Evolutionary conservation across 2,329 filamentous ascomycete genomes (phyloP).

Genomic region (Calonectria honghensis): DNA sequence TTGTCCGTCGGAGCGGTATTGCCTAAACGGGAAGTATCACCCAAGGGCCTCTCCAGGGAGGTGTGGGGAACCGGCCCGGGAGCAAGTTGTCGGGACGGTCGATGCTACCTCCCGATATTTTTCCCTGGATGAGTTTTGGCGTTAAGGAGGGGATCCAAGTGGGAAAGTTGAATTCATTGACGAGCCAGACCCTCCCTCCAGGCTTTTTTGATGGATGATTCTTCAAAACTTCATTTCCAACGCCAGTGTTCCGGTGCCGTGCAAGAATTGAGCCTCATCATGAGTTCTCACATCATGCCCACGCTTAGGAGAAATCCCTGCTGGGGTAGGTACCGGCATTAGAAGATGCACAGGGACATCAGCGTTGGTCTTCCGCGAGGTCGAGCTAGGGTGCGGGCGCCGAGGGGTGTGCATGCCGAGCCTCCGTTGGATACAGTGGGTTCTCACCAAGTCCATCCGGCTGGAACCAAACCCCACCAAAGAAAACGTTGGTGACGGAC

Average conservation of each 20-base stretch:
- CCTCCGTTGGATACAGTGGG: conserved; percentile 28
- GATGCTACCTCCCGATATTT: conserved; percentile 8
- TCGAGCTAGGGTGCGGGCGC: not conserved
- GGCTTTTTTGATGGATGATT: too few relatives aligned
- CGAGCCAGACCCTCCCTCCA: not conserved
- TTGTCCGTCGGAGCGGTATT: conserved; percentile 12
- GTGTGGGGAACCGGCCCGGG: conserved; percentile 39
- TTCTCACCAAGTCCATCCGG: not conserved
- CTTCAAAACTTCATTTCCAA: not conserved
- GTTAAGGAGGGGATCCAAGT: not conserved
- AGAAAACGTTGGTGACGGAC: not conserved
- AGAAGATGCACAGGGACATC: conserved; percentile 11
- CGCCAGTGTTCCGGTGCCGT: not conserved
- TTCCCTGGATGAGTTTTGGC: not conserved
- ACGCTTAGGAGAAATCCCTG: not conserved
- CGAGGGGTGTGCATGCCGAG: conserved; percentile 7
- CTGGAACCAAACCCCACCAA: conserved; percentile 8
- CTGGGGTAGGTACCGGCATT: conserved; percentile 10
- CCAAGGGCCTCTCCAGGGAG: conserved; percentile 25
- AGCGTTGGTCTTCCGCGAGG: conserved; percentile 19
- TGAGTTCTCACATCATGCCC: not conserved
- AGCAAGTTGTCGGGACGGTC: conserved; percentile 26
- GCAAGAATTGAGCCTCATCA: not conserved
- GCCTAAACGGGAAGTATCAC: conserved; percentile 27
- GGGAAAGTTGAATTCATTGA: not conserved